Percentiles rank a stretch among this genome's conserved stretches.
phyloP scores from a whole-genome alignment of 2,329 filamentous ascomycete genomes.

The Daldinia eschscholtzii region DNA sequence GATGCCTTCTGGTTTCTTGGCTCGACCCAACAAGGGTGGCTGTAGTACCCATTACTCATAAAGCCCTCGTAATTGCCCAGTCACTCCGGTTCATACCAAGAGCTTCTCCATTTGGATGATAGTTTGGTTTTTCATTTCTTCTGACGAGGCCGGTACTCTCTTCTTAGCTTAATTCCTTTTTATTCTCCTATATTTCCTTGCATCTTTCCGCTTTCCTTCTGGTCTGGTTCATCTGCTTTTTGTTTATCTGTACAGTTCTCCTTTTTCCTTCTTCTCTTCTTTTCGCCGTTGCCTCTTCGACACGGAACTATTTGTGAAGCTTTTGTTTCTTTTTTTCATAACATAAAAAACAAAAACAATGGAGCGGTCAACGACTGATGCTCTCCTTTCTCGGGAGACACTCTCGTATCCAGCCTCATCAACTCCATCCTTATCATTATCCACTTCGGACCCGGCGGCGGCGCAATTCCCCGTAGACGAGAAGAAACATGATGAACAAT shows the following conservation, averaged over 20 bases:
- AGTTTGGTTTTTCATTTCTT: slow-evolving; percentile 42
- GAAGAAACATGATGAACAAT: slow-evolving; percentile 36
- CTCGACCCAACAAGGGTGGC: slow-evolving; percentile 37
- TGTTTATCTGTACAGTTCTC: slow-evolving; percentile 17
- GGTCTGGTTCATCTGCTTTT: slow-evolving; percentile 28
- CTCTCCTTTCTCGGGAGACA: slow-evolving; percentile 25
- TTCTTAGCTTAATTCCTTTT: slow-evolving; percentile 29
- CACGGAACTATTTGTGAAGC: slow-evolving; percentile 8
- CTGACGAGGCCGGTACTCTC: slow-evolving; percentile 43
- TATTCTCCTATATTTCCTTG: slow-evolving; percentile 39
- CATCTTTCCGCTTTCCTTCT: slow-evolving; percentile 21
- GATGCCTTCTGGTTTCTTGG: slow-evolving; percentile 47
- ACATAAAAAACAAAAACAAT: slow-evolving; percentile 12
- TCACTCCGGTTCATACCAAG: slow-evolving; percentile 31
- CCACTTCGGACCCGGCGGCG: slow-evolving; percentile 23
- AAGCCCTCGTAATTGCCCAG: slow-evolving; percentile 42
- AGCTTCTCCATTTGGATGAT: slow-evolving; percentile 27
- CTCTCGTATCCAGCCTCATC: slow-evolving; percentile 26
- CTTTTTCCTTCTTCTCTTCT: slow-evolving; percentile 30
- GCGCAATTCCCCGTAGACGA: slow-evolving; percentile 35
- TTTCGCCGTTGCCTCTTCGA: slow-evolving; percentile 3
- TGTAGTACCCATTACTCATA: slow-evolving; percentile 39
- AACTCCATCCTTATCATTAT: slow-evolving; percentile 28
- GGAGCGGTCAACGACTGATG: slow-evolving; percentile 23
- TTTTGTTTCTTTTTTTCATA: slow-evolving; percentile 1